phyloP scores from a whole-genome alignment of 1,284 basidiomycete species.

The Tilletia horrida region DNA sequence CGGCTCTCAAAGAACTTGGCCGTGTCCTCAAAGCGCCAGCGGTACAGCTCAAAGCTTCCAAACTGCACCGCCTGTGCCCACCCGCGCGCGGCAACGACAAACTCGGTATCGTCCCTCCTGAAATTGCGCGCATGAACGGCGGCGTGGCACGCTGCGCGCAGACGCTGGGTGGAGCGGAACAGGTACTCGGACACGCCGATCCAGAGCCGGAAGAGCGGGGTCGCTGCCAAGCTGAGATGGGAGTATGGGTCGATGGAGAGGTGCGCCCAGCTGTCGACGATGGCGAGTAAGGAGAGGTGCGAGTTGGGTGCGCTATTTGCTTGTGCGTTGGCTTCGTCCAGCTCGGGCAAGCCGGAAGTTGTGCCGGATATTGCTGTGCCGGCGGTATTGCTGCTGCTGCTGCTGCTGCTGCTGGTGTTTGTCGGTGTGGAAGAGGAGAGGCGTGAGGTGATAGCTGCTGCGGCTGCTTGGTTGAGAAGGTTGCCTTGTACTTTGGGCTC shows the following conservation, averaged over 20 bases:
- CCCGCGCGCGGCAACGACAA: conserved; percentile 87
- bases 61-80: conserved; percentile 76
- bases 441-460: conserved; percentile 20
- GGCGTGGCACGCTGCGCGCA: conserved; percentile 57
- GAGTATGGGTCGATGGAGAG: conserved; percentile 83
- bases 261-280: conserved; percentile 96
- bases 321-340: too few species aligned
- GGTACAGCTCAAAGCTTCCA: conserved; percentile 86
- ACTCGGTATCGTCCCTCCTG: conserved; percentile 85
- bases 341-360: too few species aligned
- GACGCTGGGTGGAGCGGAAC: conserved; percentile 64
- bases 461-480: background rate
- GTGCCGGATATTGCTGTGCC: conserved; percentile 21
- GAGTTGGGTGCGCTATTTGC: conserved; percentile 65
- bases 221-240: conserved; percentile 89
- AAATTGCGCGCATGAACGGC: conserved; percentile 77
- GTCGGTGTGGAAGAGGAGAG: conserved; percentile 17
- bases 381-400: conserved; percentile 6
- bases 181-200: conserved; percentile 95
- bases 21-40: conserved; percentile 77
- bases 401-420: conserved; percentile 11
- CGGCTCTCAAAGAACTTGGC: conserved; percentile 74
- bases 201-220: conserved; percentile 93
- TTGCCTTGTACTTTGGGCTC: background rate
- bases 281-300: conserved; percentile 90